Conservation (phyloP, 768 basidiomycete species). For the Lactifluus hygrophoroides region DNA sequence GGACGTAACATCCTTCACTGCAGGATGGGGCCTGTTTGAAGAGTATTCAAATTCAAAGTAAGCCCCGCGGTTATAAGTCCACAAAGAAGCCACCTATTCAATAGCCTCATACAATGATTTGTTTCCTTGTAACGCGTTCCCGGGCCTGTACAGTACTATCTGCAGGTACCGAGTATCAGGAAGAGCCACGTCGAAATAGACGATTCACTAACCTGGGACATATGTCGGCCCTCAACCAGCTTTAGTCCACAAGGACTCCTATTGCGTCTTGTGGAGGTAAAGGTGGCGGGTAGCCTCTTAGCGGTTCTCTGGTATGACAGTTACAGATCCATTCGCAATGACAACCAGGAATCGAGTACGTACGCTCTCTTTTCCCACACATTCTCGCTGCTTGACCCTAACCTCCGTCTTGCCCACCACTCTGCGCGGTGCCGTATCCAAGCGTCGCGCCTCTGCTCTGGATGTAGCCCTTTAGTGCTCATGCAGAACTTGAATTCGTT, state of each 20-base stretch:
- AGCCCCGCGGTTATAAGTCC: too few species aligned
- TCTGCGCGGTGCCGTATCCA: conserved; percentile 87
- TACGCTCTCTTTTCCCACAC: conserved; percentile 88
- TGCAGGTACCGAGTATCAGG: not conserved
- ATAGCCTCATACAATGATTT: too few species aligned
- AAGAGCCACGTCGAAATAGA: not conserved
- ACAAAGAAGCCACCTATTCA: not conserved
- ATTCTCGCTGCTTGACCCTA: conserved; percentile 83
- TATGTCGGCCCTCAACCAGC: not conserved
- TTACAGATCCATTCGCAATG: not conserved
- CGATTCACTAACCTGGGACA: not conserved
- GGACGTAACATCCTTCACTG: not conserved
- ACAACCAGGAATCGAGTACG: conserved; percentile 25
- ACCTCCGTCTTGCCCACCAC: conserved; percentile 83
- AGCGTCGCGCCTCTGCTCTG: conserved; percentile 66
- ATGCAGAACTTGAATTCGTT: conserved; percentile 96
- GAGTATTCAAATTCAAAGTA: too few species aligned
- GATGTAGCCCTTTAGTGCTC: conserved; percentile 67
- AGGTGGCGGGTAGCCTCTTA: conserved; percentile 39
- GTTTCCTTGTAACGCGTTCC: too few species aligned
- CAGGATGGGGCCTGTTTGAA: not conserved
- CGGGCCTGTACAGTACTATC: too few species aligned
- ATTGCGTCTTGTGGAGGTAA: conserved; percentile 2
- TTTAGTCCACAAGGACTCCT: not conserved
- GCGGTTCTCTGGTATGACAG: conserved; percentile 35